Evolutionary conservation across 2,329 filamentous ascomycete species (phyloP), one percentile per base, ranked within the genome.

Genomic region (Pseudogymnoascus sp.): DNA sequence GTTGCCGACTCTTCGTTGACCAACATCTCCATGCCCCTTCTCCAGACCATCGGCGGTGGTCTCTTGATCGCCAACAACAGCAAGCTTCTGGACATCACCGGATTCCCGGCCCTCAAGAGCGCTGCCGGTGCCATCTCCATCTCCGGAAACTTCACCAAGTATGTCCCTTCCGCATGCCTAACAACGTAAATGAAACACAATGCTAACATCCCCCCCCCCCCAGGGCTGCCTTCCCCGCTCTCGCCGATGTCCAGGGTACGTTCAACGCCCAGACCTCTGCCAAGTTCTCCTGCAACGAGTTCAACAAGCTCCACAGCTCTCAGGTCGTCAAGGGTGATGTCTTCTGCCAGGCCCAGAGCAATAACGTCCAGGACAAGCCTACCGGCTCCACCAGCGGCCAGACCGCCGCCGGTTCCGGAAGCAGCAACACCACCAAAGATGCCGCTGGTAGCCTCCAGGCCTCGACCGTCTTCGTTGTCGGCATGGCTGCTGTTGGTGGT

Each of bases 1-100:
- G 80, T 85, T 73, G 82, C 82, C 77, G 88, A 88, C 79, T 75
- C 76, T 44, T 74, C 80, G 65, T 78, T 89, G 60, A 75, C 78
- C 74, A 96, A 96, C 83, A 81, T 97, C 76, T 86, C 87, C 65
- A 83, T 96, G 77, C 87, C 89, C 59, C 56, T 73, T 21, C 81
- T 97, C 53, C 82, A 80, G 68, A 82, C 77, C 62, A 83, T 96
- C 71, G 85, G 83, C 69, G 92, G 91, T 78, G 91, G 89, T 74
- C 84, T 96, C 74, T 86, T 89, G 70, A 85, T 99, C 73, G 88
- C 90, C 77, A 96, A 96, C 85, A 97, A 97, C 87, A 90, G 91
- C 65, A 79, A 80, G 63, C 83, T 97, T 35, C 70, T 77, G 63
- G 74, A 78, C 65, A 80, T 97, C 63, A 76, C 83, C 67, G 85